phyloP scores from a whole-genome alignment of 805 yeast species.

The Starmerella lactis-condensi region DNA sequence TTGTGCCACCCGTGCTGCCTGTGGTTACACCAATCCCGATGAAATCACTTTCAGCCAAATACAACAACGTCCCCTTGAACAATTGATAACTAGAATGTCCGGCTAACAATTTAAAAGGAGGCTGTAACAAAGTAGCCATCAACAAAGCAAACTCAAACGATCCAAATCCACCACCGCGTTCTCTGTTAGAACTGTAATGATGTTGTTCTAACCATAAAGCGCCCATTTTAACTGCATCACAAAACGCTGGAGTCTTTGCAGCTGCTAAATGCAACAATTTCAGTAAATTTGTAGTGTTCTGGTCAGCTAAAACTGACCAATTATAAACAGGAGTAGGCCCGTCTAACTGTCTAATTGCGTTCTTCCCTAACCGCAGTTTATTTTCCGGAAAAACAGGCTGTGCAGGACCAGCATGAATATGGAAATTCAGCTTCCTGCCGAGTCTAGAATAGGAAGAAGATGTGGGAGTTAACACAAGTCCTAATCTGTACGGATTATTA shows the following conservation, averaged over 20 bases:
- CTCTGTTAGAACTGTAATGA: slow-evolving; percentile 47
- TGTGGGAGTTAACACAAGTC: slow-evolving; percentile 32
- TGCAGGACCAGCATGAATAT: slow-evolving; percentile 58
- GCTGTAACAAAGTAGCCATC: slow-evolving; percentile 57
- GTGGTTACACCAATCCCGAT: slow-evolving; percentile 1
- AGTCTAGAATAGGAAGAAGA: slow-evolving; percentile 8
- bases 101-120: slow-evolving; percentile 56
- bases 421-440: slow-evolving; percentile 39
- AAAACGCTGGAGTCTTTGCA: slow-evolving; percentile 39
- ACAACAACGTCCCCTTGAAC: slow-evolving; percentile 72
- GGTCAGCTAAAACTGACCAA: slow-evolving; percentile 53
- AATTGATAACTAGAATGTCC: slow-evolving; percentile 89
- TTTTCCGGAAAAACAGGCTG: slow-evolving; percentile 46
- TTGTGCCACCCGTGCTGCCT: not conserved
- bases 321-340: slow-evolving; percentile 74
- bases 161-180: slow-evolving; percentile 64
- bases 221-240: slow-evolving; percentile 74
- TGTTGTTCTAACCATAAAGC: slow-evolving; percentile 80
- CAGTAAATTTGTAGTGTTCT: slow-evolving; percentile 50
- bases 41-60: slow-evolving; percentile 37
- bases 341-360: slow-evolving; percentile 40
- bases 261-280: slow-evolving; percentile 59
- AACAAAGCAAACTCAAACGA: slow-evolving; percentile 72
- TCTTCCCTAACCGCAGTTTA: slow-evolving; percentile 61
- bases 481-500: slow-evolving; percentile 63